phyloP scores from a whole-genome alignment of 164 flowering plant species.

The Dillenia suffruticosa region DNA sequence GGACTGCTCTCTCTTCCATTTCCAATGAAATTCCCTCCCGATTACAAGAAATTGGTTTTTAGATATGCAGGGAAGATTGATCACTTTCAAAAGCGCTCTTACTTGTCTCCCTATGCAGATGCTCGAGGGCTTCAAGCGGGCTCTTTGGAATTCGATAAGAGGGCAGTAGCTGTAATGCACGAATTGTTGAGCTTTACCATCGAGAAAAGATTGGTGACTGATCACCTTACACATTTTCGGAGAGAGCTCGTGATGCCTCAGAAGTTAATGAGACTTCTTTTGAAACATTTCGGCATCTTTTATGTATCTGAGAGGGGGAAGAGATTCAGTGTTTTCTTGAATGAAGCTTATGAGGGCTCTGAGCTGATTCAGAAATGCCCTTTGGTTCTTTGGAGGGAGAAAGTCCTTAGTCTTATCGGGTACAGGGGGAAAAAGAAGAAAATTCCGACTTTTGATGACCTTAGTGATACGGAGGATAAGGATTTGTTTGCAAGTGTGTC shows the following conservation, averaged over 20 bases:
- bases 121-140: conserved; percentile 66
- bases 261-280: conserved; percentile 79
- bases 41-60: conserved; percentile 51
- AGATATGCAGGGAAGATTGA: conserved; percentile 59
- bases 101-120: conserved; percentile 93
- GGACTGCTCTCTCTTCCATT: conserved; percentile 73
- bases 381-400: conserved; percentile 84
- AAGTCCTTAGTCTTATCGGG: conserved; percentile 53
- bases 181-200: conserved; percentile 84
- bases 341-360: conserved; percentile 79
- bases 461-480: conserved; percentile 48
- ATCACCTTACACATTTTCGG: conserved; percentile 82
- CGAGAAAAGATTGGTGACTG: conserved; percentile 84
- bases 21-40: conserved; percentile 77
- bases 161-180: conserved; percentile 90
- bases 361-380: conserved; percentile 80
- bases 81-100: conserved; percentile 70
- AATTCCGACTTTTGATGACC: conserved; percentile 44
- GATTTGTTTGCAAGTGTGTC: conserved; percentile 31
- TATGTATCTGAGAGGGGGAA: conserved; percentile 96
- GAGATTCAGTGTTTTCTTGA: conserved; percentile 78
- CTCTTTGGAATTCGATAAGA: conserved; percentile 78
- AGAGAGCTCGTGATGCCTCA: conserved; percentile 84
- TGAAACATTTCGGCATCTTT: conserved; percentile 89
- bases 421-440: conserved; percentile 59